Evolutionary conservation across 2,329 filamentous ascomycete species (phyloP).

Genomic region (Ophiostoma triangulosporum): DNA sequence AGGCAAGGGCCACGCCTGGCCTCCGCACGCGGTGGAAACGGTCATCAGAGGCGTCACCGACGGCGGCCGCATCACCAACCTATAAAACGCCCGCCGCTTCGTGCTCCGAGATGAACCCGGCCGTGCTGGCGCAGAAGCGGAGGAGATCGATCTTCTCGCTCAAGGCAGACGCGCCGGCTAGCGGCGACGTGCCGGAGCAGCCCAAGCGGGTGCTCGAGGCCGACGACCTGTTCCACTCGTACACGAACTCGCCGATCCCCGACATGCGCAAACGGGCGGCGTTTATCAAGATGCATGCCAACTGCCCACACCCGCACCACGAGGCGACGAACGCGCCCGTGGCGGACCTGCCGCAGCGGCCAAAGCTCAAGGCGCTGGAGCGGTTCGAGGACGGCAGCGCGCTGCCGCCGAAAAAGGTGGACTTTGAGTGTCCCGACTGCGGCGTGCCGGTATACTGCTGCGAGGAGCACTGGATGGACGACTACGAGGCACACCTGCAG

Average conservation of each 20-base stretch:
- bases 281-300: conserved; percentile 85
- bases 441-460: conserved; percentile 88
- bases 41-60: neutral
- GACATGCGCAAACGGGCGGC: conserved; percentile 78
- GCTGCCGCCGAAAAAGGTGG: conserved; percentile 64
- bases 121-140: neutral
- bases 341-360: conserved; percentile 1
- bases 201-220: conserved; percentile 35
- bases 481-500: conserved; percentile 85
- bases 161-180: neutral
- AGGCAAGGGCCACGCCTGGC: neutral
- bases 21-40: neutral
- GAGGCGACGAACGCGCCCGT: conserved; percentile 49
- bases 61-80: neutral
- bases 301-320: conserved; percentile 85
- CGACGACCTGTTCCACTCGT: conserved; percentile 87
- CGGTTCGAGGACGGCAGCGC: conserved; percentile 26
- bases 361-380: conserved; percentile 11
- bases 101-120: neutral
- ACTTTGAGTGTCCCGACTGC: conserved; percentile 93
- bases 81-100: neutral
- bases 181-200: neutral
- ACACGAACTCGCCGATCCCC: conserved; percentile 75
- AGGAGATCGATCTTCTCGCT: conserved; percentile 7
- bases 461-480: conserved; percentile 88